Evolutionary conservation across 345 rosid genomes (phyloP), one percentile per base, ranked within the genome.

Genomic region (Laguncularia racemosa): DNA sequence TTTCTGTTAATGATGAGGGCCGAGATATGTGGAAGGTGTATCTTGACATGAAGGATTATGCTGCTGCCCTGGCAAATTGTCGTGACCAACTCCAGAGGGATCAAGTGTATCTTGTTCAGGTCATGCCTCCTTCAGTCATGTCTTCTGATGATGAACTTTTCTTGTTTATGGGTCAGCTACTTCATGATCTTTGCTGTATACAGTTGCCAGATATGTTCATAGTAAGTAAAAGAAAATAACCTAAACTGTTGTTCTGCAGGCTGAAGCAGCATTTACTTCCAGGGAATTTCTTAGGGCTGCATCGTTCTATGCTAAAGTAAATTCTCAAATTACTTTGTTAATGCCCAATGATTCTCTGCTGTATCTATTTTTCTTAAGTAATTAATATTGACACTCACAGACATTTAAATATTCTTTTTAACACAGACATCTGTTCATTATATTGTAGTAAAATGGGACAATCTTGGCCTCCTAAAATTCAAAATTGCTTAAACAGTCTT

Each of bases 1-100:
- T 93, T 46, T 89, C 99, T 61, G 92, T 93, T 59, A 78, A 72
- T 73, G 99, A 93, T 20, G 99, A 93, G 84, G 88, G 85, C 56
- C 82, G 95, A 57, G 96, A 90, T 75, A 93, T 93, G 99, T 93
- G 99, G 99, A 93, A 85, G 85, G 96, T 93, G 59, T 84, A 93
- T 75, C 81, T 90, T 65, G 88, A 90, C 77, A 78, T 93, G 87
- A 93, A 84, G 71, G 96, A 79, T 62, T 93, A 81, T 77, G 91
- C 96, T 78, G 90, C 99, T 61, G 91, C 96, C 65, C 79, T 93
- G 71, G 96, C 87, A 46, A 85, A 82, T 65, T 85, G 95, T 60
- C 88, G 84, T 55, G 97, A 87, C 66, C 90, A 91, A 23, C 81
- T 90, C 63, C 99, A 93, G 59, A 88, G 96, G 67, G 97, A 93